Evolutionary conservation across 1,284 basidiomycete species (phyloP), one percentile per base, ranked within the genome.

Genomic region (Porogramme epimiltina): DNA sequence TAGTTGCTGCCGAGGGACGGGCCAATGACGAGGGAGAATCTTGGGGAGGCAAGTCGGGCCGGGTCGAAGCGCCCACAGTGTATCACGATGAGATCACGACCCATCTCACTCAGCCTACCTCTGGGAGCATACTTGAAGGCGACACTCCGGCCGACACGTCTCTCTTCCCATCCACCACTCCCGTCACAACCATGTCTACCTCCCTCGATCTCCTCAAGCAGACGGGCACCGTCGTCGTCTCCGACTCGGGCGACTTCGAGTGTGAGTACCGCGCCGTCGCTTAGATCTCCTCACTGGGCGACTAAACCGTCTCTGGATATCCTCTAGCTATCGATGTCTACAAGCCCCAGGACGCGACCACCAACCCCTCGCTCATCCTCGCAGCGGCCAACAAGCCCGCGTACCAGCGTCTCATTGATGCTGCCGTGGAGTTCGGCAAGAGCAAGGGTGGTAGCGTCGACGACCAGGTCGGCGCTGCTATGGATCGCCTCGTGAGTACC

Each of bases 271-370:
- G 2, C 16, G 4, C 8, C 33, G 52, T 46, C 39, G 45, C 42
- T 49, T 51, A 44, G 36, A 42, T 49, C 25, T 18, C 23, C 10
- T 24, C 33, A 20, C 13, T 33, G 44, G 44, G 40, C 44, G 34
- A 19, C 33, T 43, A 19, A 31, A 19, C 41, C 51, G 44, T 52
- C 49, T 48, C 42, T 24, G 23, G 24, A 23, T 43, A 44, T 58
- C 52, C 53, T 67, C 23, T 47, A 91, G 89, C 82, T 56, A 95
- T 95, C 76, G 90, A 84, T 74, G 87, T 81, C 60, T 97, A 95
- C 86, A 94, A 95, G 78, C 94, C 94, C 62, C 62, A 91, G 84
- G 89, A 91, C 75, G 94, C 95, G 18, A 98, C 95, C 48, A 98
- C 95, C 62, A 98, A 98, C 79, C 95, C 95, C 25, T 94, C 91